A percentile compares a stretch with the other conserved stretches of the same genome.
Conservation (phyloP, 129 eudicot genomes). For the Centella asiatica region DNA sequence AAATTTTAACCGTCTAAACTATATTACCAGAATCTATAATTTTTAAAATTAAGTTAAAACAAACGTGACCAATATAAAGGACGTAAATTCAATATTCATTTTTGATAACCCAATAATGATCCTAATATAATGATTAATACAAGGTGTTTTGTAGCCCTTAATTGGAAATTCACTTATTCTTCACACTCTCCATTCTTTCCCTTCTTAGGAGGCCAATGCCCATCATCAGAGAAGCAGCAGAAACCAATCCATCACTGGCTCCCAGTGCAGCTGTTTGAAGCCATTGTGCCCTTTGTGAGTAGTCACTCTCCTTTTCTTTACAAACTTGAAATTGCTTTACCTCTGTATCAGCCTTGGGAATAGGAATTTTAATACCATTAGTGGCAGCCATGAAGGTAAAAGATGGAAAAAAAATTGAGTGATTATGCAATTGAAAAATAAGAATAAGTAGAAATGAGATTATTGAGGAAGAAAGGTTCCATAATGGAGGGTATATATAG, state of each 20-base stretch:
- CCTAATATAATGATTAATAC: too few relatives aligned
- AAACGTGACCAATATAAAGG: too few relatives aligned
- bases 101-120: too few relatives aligned
- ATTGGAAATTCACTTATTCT: too few relatives aligned
- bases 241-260: slow-evolving; percentile 9
- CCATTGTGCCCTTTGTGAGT: slow-evolving; percentile 5
- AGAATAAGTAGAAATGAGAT: neutral
- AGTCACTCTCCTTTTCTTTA: slow-evolving; percentile 1
- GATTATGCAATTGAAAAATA: neutral
- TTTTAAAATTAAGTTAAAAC: too few relatives aligned
- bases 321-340: slow-evolving; percentile 2
- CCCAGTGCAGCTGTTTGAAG: slow-evolving; percentile 6
- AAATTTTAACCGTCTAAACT: too few relatives aligned
- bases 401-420: too few relatives aligned
- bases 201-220: too few relatives aligned
- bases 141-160: too few relatives aligned
- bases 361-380: neutral
- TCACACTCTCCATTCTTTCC: too few relatives aligned
- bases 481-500: neutral
- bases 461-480: neutral
- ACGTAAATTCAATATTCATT: too few relatives aligned
- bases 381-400: neutral
- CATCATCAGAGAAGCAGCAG: slow-evolving; percentile 8
- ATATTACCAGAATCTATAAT: too few relatives aligned
- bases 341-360: neutral